phyloP scores from a whole-genome alignment of 805 yeast species.

The Hanseniaspora osmophila region DNA sequence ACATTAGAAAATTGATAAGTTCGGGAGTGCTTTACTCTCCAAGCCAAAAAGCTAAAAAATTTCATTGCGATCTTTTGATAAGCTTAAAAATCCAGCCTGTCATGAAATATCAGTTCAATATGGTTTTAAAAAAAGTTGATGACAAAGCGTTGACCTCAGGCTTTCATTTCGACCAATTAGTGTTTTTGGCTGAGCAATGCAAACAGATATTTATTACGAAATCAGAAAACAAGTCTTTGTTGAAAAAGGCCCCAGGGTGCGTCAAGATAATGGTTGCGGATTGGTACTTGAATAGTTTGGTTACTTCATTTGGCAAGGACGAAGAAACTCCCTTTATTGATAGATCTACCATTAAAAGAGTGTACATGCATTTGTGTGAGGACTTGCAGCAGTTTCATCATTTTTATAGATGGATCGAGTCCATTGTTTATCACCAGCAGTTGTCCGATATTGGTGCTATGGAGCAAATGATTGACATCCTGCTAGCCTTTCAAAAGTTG shows the following conservation, averaged over 20 bases:
- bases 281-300: conserved; percentile 33
- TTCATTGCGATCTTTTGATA: conserved; percentile 42
- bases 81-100: conserved; percentile 40
- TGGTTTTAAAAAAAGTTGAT: conserved; percentile 37
- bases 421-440: conserved; percentile 20
- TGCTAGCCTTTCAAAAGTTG: conserved; percentile 17
- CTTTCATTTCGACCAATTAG: conserved; percentile 19
- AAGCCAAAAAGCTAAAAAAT: conserved; percentile 34
- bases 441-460: conserved; percentile 17
- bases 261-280: conserved; percentile 32
- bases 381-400: conserved; percentile 18
- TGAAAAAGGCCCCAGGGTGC: conserved; percentile 25
- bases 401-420: conserved; percentile 23
- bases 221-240: conserved; percentile 7
- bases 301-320: conserved; percentile 17
- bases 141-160: conserved; percentile 22
- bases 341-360: conserved; percentile 10
- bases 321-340: conserved; percentile 11
- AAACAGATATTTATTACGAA: conserved; percentile 13
- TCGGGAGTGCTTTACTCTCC: conserved; percentile 66
- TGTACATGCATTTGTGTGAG: conserved; percentile 14
- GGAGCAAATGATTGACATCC: conserved; percentile 18
- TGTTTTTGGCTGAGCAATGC: conserved; percentile 22
- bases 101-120: conserved; percentile 39
- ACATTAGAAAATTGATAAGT: conserved; percentile 68